These are phyloP conservation scores for Fraxinus greggii DNA, from an alignment of 305 asterid species.

Conservation along the genomic window DNA sequence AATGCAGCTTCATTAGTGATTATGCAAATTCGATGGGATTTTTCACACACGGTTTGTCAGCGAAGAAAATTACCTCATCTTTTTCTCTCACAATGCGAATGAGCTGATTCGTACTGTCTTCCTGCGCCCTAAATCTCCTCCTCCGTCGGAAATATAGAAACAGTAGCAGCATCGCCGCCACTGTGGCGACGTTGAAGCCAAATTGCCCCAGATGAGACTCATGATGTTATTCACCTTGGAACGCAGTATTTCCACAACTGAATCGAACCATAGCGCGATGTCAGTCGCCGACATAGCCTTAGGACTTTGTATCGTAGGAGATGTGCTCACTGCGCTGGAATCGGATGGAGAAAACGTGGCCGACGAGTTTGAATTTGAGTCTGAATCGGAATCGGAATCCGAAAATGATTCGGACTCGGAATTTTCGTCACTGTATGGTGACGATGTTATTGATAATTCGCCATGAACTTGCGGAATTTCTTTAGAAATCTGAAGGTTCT, in stretches of 20 bases:
- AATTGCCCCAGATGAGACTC: conserved; percentile 13
- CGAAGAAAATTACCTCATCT: conserved; percentile 44
- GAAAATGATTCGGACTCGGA: conserved; percentile 23
- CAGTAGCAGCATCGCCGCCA: conserved; percentile 31
- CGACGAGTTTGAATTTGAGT: conserved; percentile 41
- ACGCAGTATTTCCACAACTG: conserved; percentile 29
- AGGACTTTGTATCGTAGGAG: conserved; percentile 20
- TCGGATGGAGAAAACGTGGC: conserved; percentile 38
- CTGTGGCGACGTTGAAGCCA: conserved; percentile 27
- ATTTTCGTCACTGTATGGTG: conserved; percentile 4
- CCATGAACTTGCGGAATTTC: conserved; percentile 17
- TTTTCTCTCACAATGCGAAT: conserved; percentile 37
- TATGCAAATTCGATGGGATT: conserved; percentile 16
- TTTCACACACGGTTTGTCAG: conserved; percentile 30
- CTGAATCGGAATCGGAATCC: conserved; percentile 32
- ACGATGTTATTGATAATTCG: neutral
- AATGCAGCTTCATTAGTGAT: neutral
- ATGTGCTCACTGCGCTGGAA: conserved; percentile 8
- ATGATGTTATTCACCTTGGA: conserved; percentile 22
- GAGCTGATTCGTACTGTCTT: conserved; percentile 27
- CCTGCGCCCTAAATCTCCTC: conserved; percentile 35
- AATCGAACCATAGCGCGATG: conserved; percentile 16
- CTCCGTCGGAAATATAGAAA: conserved; percentile 50
- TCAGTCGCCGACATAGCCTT: neutral
- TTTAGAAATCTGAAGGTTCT: conserved; percentile 39